Conservation (phyloP, 306 rosid genomes). For the Clitoria ternatea region DNA sequence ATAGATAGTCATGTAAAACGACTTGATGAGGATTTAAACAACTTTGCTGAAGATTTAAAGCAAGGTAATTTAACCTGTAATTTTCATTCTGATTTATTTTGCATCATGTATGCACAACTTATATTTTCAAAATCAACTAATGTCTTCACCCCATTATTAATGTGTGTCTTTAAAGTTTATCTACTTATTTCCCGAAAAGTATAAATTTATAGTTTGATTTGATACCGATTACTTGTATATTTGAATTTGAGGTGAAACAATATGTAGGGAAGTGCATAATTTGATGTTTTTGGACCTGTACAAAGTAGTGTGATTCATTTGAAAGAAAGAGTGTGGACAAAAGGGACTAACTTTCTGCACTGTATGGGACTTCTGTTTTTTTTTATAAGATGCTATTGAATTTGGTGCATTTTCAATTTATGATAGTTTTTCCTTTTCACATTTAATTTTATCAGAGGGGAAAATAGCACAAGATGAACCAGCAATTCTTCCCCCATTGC, state of each 20-base stretch:
- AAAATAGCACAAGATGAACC: slow-evolving; percentile 84
- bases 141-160: neutral
- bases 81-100: slow-evolving; percentile 20
- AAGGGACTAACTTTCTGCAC: neutral
- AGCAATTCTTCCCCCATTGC: slow-evolving; percentile 83
- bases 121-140: slow-evolving; percentile 9
- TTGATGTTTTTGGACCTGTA: slow-evolving; percentile 2
- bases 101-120: slow-evolving; percentile 5
- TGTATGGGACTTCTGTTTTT: neutral
- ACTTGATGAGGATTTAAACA: slow-evolving; percentile 88
- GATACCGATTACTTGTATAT: neutral
- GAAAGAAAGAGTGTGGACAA: neutral
- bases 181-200: neutral
- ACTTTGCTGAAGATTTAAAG: slow-evolving; percentile 93
- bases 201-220: neutral
- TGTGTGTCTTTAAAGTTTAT: neutral
- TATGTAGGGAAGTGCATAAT: neutral
- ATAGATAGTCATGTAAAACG: slow-evolving; percentile 95
- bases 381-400: neutral
- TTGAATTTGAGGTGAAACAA: slow-evolving; percentile 2
- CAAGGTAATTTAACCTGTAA: slow-evolving; percentile 58
- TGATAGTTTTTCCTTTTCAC: neutral
- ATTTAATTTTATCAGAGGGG: slow-evolving; percentile 56
- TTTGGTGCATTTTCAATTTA: slow-evolving; percentile 1
- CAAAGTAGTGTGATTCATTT: slow-evolving; percentile 4